These are phyloP conservation scores for Penicillium parvum DNA, from an alignment of 495 filamentous ascomycete species.

Conservation along the genomic window DNA sequence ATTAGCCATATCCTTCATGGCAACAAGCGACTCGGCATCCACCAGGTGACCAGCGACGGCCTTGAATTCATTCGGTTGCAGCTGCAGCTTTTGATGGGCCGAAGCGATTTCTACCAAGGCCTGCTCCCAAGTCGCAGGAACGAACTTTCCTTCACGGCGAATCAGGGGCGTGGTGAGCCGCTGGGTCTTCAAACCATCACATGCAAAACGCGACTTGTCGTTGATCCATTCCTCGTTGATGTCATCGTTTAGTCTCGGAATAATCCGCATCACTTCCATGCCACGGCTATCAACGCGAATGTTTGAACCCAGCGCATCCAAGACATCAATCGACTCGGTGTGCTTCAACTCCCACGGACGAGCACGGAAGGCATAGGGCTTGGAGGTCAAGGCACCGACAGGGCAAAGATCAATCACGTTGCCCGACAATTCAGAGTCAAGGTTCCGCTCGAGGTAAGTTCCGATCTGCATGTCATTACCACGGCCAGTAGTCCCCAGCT, in stretches of 20 bases:
- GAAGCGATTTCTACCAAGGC: slow-evolving; percentile 78
- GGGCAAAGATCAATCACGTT: slow-evolving; percentile 98
- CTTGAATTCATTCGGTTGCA: slow-evolving; percentile 91
- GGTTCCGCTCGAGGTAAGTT: slow-evolving; percentile 87
- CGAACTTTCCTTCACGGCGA: slow-evolving; percentile 80
- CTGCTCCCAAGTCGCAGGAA: slow-evolving; percentile 90
- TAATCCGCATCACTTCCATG: slow-evolving; percentile 91
- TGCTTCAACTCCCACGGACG: slow-evolving; percentile 94
- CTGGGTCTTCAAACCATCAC: slow-evolving; percentile 95
- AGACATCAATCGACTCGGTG: slow-evolving; percentile 89
- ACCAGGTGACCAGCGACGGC: slow-evolving; percentile 85
- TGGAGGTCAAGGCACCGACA: slow-evolving; percentile 91
- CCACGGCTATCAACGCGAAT: slow-evolving; percentile 90
- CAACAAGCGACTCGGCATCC: slow-evolving; percentile 88
- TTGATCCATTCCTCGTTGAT: slow-evolving; percentile 99
- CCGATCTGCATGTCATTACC: slow-evolving; percentile 98
- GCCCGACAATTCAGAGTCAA: slow-evolving; percentile 90
- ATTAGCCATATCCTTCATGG: slow-evolving; percentile 95
- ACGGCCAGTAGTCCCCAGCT: slow-evolving; percentile 88
- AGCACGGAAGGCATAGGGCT: slow-evolving; percentile 96
- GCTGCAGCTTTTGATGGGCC: slow-evolving; percentile 68
- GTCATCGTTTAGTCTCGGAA: slow-evolving; percentile 92
- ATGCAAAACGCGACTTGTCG: slow-evolving; percentile 95
- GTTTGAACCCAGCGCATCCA: slow-evolving; percentile 88
- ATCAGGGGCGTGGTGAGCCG: slow-evolving; percentile 88